A percentile compares a stretch with the other conserved stretches of the same genome.
Conservation (phyloP, 2,329 filamentous ascomycete species). For the Daldinia eschscholtzii region DNA sequence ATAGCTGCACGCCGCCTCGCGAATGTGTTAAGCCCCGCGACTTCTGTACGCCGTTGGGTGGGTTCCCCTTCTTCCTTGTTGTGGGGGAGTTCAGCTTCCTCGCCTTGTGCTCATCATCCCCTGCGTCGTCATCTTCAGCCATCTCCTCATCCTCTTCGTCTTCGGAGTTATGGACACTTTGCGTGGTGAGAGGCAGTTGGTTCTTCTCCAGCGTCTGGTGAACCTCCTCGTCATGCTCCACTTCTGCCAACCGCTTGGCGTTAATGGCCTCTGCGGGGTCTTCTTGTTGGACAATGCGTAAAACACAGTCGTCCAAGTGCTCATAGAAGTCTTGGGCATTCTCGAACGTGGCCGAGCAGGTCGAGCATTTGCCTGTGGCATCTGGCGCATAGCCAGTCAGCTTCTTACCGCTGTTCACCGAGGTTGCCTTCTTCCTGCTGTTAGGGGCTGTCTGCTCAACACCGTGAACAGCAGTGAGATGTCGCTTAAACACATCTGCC, state of each 20-base stretch:
- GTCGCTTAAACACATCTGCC: constrained; percentile 96
- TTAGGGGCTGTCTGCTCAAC: constrained; percentile 96
- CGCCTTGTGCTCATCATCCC: constrained; percentile 68
- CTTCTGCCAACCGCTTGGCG: constrained; percentile 73
- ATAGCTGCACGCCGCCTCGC: constrained; percentile 75
- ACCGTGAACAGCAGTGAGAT: constrained; percentile 91
- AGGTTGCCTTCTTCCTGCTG: constrained; percentile 73
- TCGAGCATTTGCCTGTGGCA: constrained; percentile 93
- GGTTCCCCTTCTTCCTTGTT: constrained; percentile 70
- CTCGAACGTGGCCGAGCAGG: constrained; percentile 89
- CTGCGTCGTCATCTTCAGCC: constrained; percentile 70
- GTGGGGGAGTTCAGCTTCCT: constrained; percentile 64
- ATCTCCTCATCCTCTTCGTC: constrained; percentile 70
- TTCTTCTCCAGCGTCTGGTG: constrained; percentile 74
- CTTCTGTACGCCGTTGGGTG: constrained; percentile 70
- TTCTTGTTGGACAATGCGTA: constrained; percentile 78
- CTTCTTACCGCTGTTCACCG: constrained; percentile 68
- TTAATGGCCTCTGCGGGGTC: constrained; percentile 78
- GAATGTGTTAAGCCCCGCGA: constrained; percentile 82
- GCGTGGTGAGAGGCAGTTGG: constrained; percentile 64
- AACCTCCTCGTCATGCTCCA: constrained; percentile 73
- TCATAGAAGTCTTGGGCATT: constrained; percentile 99
- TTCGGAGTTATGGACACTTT: constrained; percentile 52
- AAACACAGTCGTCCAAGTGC: constrained; percentile 85
- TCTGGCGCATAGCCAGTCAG: constrained; percentile 79